A percentile compares a stretch with the other conserved stretches of the same genome.
phyloP scores from a whole-genome alignment of 306 rosid species.

The Erythrophleum fordii region DNA sequence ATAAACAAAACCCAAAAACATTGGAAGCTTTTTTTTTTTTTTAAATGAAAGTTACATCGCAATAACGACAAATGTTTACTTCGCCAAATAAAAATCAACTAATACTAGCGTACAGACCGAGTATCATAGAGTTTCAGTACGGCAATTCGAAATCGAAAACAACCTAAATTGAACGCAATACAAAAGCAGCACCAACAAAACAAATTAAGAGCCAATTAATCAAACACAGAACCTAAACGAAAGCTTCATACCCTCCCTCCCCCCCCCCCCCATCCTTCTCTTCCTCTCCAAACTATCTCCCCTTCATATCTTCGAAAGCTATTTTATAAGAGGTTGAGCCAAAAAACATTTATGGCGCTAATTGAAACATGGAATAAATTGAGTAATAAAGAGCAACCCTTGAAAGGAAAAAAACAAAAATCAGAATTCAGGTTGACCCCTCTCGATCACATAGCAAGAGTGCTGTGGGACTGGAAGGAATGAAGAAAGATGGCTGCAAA shows the following conservation, averaged over 20 bases:
- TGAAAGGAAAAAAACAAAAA: not conserved
- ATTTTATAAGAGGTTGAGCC: not conserved
- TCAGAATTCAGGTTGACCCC: not conserved
- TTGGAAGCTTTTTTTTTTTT: not conserved
- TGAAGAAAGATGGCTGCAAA: not conserved
- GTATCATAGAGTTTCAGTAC: not conserved
- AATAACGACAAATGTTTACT: not conserved
- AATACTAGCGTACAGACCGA: constrained; percentile 5
- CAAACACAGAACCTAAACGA: constrained; percentile 30
- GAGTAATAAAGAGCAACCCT: constrained; percentile 20
- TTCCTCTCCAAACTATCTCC: constrained; percentile 32
- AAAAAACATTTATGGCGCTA: not conserved
- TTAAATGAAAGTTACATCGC: not conserved
- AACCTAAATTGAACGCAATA: constrained; percentile 5
- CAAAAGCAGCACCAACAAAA: not conserved
- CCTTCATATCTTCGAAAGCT: constrained; percentile 7
- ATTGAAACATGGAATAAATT: constrained; percentile 3
- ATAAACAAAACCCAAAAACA: constrained; percentile 9
- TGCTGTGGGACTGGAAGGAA: not conserved
- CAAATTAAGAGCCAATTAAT: constrained; percentile 14
- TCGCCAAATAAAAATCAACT: constrained; percentile 12
- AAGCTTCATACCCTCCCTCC: not conserved
- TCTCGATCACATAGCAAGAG: not conserved
- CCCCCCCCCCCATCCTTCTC: not conserved
- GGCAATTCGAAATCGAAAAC: constrained; percentile 34